Evolutionary conservation across 176 grass and related monocot genomes (phyloP).

Genomic region (Eragrostis nindensis): DNA sequence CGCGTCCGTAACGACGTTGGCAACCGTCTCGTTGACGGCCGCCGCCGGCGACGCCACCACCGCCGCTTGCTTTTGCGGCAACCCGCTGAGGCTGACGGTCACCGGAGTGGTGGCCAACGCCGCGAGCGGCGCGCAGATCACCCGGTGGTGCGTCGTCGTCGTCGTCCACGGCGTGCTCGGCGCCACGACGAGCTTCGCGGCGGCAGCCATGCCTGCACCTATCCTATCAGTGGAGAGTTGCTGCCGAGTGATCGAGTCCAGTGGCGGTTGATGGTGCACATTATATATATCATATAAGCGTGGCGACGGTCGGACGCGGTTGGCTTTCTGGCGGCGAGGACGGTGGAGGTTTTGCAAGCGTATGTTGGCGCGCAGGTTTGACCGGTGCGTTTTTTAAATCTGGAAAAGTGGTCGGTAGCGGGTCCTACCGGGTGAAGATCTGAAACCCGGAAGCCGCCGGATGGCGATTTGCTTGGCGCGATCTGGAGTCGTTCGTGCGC

Average conservation of each 20-base stretch:
- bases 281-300: no score
- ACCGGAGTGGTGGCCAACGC: no score
- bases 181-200: neutral
- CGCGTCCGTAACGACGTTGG: no score
- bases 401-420: constrained; percentile 49
- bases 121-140: no score
- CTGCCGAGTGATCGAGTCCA: neutral
- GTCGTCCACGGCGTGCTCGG: neutral
- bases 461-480: neutral
- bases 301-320: neutral
- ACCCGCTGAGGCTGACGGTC: neutral
- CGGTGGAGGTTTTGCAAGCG: neutral
- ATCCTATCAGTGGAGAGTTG: no score
- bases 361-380: constrained; percentile 6
- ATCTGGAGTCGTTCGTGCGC: no score
- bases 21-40: neutral
- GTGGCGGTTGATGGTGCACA: no score
- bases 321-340: neutral
- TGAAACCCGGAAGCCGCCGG: neutral
- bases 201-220: no score
- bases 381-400: neutral
- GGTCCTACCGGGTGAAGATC: neutral
- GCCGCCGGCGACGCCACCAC: neutral
- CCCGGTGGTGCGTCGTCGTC: no score
- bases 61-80: neutral